Base-by-base conservation (phyloP, 169 alveolate genomes). In the Plasmodium malariae region DNA sequence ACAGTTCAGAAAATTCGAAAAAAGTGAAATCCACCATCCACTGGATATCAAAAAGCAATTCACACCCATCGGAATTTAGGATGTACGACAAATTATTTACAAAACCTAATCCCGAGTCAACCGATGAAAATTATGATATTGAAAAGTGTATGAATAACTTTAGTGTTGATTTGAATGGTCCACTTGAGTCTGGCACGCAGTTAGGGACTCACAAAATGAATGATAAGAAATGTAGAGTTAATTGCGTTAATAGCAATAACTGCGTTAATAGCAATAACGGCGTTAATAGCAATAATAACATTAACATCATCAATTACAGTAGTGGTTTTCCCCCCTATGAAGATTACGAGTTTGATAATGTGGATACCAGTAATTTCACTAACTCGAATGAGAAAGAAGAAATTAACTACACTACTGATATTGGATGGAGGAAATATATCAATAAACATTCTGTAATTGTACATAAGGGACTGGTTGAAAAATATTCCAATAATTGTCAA, bases 21-120 rank as follows among this genome's bases (percentile, higher is more conserved):
- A 95, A 95, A 70, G 96, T 95, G 36, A 96, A 96, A 83, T 94
- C 96, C 26, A 93, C 97, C 2, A 94, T 96, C 24, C 98, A 96
- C 87, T 96, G 98, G 98, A 70, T 96, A 14, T 32, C 93, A 21
- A 87, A 48, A 30, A 78, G 72, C 30, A 93, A 95, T 74, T 90
- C 96, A 17, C 74, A 19, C 48, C 70, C 45, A 21, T 96, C 95
- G 9, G 96, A 95, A 76, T 74, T 95, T 34, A 76, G 97, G 17
- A 88, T 96, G 94, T 95, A 94, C 71, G 95, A 95, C 28, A 94
- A 97, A 37, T 86, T 95, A n/a, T 95, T 95, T 83, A 89, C 95
- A 21, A 93, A 94, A 73, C 89, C 96, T 24, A 94, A 93, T 71
- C 97, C 97, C 9, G 91, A 83, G 19, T 67, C 91, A 3, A 55